Base-by-base conservation (phyloP, 768 basidiomycete genomes). In the Fistulinella prunicolor region DNA sequence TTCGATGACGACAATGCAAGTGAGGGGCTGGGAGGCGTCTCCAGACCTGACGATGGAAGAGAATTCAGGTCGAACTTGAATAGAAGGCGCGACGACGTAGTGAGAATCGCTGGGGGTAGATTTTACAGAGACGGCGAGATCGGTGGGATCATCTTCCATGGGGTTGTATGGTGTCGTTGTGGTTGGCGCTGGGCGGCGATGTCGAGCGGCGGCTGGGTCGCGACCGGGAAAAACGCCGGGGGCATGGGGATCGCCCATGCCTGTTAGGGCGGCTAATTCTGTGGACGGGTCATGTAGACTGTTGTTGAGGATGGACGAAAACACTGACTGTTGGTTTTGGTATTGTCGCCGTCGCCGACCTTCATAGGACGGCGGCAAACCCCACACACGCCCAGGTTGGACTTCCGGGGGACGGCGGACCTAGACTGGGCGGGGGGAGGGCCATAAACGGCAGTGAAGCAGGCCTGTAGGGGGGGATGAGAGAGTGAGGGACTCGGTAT, bases 361-460 rank as follows among this genome's bases (percentile, higher is more conserved):
- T 93, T 93, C 96, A 99, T 98, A 16, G 94, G 94, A 26, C 94
- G 79, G 58, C 96, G 78, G 64, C 96, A 99, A 3, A 98, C 93
- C 32, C 96, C 96, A 57, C 96, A 99, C 16, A 99, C 90, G 17
- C 96, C 96, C 20, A 96, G 73, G 62, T 90, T 86, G 38, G 88
- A 74, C 70, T 88, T 83, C 66, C 81, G 73, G 22, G 86, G 76
- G 7, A 80, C 65, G 43, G 82, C 65, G 42, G 76, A 70, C 58
- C 71, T 79, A 28, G 72, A 73, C 57, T 79, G 77, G 49, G 66
- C 77, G 13, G 85, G 83, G 10, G 87, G 85, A 6, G 90, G 90
- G 13, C 94, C 95, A 67, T 99, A 99, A 4, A 98, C 95, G 6
- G 93, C 92, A 14, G 85, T 89, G 66, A 97, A 98, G 68, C 96